These are phyloP conservation scores for Boletus edulis DNA, from an alignment of 768 basidiomycete genomes.

Conservation along the genomic window DNA sequence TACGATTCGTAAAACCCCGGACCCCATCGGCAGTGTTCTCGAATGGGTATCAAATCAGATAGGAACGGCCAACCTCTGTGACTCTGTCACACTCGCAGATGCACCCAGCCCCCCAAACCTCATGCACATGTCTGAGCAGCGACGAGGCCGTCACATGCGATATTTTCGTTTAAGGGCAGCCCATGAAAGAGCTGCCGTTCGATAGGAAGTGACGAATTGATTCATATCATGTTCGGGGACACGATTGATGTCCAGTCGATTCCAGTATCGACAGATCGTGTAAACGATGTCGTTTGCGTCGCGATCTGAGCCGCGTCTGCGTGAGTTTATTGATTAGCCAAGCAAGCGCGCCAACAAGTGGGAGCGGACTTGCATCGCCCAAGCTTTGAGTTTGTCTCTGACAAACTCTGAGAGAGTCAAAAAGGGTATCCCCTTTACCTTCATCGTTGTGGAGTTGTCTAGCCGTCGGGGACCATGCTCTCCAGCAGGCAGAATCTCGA, in stretches of 20 bases:
- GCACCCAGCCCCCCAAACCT: neutral
- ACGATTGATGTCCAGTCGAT: constrained; percentile 80
- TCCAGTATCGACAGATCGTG: constrained; percentile 74
- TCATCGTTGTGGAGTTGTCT: constrained; percentile 65
- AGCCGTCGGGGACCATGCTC: constrained; percentile 78
- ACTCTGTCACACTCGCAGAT: neutral
- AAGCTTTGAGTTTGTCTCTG: constrained; percentile 79
- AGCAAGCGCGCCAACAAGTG: constrained; percentile 5
- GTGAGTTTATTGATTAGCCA: constrained; percentile 11
- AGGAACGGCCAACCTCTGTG: constrained; percentile 18
- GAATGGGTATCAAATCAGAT: constrained; percentile 29
- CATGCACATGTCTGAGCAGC: neutral
- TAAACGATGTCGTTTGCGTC: constrained; percentile 80
- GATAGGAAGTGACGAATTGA: constrained; percentile 59
- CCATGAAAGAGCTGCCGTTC: constrained; percentile 70
- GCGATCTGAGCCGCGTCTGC: constrained; percentile 63
- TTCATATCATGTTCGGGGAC: constrained; percentile 86
- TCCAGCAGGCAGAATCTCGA: constrained; percentile 80
- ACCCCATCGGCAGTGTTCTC: constrained; percentile 14
- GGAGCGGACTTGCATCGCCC: constrained; percentile 62
- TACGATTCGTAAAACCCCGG: constrained; percentile 16
- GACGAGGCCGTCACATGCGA: constrained; percentile 41
- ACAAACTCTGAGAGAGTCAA: constrained; percentile 84
- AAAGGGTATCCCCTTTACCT: constrained; percentile 71
- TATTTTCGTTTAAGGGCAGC: constrained; percentile 72